Evolutionary conservation across 345 rosid genomes (phyloP).

Genomic region (Populus nigra): DNA sequence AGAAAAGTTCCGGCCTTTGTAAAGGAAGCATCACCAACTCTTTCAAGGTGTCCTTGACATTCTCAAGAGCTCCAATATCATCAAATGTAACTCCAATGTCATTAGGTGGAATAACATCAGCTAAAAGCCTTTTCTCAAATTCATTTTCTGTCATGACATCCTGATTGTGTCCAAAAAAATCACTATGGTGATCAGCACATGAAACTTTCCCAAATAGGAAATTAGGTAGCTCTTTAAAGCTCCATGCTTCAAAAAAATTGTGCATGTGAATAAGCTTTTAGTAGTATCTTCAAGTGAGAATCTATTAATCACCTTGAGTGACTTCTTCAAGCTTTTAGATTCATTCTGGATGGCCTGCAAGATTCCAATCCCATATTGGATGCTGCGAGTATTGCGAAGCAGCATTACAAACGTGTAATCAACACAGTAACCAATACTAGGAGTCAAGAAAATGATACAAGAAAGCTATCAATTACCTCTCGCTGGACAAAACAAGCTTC

Average conservation of each 20-base stretch:
- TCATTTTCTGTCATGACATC: constrained; percentile 83
- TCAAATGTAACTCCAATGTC: constrained; percentile 89
- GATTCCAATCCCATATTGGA: constrained; percentile 63
- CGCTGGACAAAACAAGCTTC: constrained; percentile 58
- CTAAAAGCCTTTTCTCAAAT: constrained; percentile 76
- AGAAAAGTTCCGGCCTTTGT: constrained; percentile 82
- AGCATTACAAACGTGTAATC: constrained; percentile 23
- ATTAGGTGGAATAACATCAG: constrained; percentile 77
- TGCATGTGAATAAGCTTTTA: neutral
- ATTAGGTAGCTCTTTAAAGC: neutral
- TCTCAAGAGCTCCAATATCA: constrained; percentile 89
- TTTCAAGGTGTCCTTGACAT: constrained; percentile 83
- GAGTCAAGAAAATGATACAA: constrained; percentile 11
- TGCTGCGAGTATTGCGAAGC: constrained; percentile 53
- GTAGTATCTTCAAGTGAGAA: constrained; percentile 3
- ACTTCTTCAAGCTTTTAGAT: constrained; percentile 75
- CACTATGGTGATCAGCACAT: constrained; percentile 9
- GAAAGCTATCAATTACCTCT: constrained; percentile 52
- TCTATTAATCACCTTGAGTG: constrained; percentile 61
- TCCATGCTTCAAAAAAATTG: neutral
- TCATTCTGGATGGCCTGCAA: constrained; percentile 67
- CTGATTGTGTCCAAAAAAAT: constrained; percentile 37
- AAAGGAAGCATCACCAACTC: constrained; percentile 94
- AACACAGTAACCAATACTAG: constrained; percentile 18
- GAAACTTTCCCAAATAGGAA: neutral